These are phyloP conservation scores for Fragaria vesca DNA, from an alignment of 306 rosid genomes.

Conservation along the genomic window DNA sequence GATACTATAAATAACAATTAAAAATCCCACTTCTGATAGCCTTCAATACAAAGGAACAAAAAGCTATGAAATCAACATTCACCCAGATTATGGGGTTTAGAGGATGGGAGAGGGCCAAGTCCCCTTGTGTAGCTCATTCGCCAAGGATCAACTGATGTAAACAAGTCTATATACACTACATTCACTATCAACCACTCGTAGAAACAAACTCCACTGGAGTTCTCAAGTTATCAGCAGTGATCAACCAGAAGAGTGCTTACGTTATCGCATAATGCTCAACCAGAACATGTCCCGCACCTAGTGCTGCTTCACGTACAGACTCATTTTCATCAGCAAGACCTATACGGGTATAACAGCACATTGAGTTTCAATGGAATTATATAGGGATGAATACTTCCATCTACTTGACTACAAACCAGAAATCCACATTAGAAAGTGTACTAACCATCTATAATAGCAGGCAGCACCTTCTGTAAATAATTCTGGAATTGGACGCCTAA, in stretches of 20 bases:
- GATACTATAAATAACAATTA: neutral
- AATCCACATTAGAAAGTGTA: neutral
- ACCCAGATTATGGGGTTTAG: neutral
- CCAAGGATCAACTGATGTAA: neutral
- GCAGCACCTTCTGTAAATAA: conserved; percentile 84
- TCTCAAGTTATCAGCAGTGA: neutral
- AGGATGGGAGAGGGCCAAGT: neutral
- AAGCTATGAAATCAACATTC: conserved; percentile 2
- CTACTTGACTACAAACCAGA: neutral
- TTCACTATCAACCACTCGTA: neutral
- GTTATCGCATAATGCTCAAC: conserved; percentile 97
- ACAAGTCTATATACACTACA: neutral
- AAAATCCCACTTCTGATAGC: neutral
- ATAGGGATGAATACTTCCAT: neutral
- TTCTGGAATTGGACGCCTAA: conserved; percentile 89
- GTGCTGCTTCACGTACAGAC: conserved; percentile 96
- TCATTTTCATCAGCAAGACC: conserved; percentile 99
- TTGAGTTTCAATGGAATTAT: conserved; percentile 8
- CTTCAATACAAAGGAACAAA: neutral
- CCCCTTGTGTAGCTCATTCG: neutral
- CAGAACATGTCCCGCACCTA: conserved; percentile 96
- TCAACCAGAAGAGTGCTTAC: conserved; percentile 45
- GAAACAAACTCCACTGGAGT: neutral
- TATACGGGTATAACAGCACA: conserved; percentile 24
- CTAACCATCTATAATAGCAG: conserved; percentile 93